Evolutionary conservation across 805 yeast genomes (phyloP), one percentile per base, ranked within the genome.

Genomic region (Pichia gijzeniarum): DNA sequence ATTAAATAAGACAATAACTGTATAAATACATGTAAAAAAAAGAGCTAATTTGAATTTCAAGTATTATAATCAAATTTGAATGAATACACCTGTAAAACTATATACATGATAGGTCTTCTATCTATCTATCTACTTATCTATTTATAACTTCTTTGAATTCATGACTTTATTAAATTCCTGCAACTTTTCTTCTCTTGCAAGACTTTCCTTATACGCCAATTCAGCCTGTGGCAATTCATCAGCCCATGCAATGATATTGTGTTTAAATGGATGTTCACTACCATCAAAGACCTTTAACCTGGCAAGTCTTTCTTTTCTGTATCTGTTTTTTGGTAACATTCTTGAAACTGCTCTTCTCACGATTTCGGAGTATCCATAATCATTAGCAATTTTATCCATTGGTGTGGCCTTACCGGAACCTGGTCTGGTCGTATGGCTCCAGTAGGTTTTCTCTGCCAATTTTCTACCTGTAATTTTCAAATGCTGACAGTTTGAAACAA

Each of bases 261-360:
- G 76, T 52, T 78, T 79, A 63, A 87, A 93, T 20, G 96, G 97
- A 61, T 86, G 85, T 47, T 85, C 85, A 47, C 87, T 79, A 25
- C 91, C 96, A 56, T 95, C 98, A 62, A 76, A 85, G 0, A 87
- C 79, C 66, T 87, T 89, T 50, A 93, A 72, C 61, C 99, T 78
- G 22, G 79, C 91, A 58, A 93, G 65, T 63, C 99, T 80, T 13
- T 71, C 68, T 57, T 82, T 76, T 64, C 98, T 79, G 52, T 83
- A 76, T 57, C 81, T 80, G 64, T 93, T 91, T 69, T 87, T 90
- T 36, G 99, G 99, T 45, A 93, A 73, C 99, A 93, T 93, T 46
- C 95, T 95, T 51, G 87, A 82, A 5, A 93, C 99, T 2, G 99
- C 98, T 56, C 84, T 79, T 56, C 68, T 77, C 56, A 93, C 69